phyloP scores from a whole-genome alignment of 345 rosid species.

The Populus ilicifolia region DNA sequence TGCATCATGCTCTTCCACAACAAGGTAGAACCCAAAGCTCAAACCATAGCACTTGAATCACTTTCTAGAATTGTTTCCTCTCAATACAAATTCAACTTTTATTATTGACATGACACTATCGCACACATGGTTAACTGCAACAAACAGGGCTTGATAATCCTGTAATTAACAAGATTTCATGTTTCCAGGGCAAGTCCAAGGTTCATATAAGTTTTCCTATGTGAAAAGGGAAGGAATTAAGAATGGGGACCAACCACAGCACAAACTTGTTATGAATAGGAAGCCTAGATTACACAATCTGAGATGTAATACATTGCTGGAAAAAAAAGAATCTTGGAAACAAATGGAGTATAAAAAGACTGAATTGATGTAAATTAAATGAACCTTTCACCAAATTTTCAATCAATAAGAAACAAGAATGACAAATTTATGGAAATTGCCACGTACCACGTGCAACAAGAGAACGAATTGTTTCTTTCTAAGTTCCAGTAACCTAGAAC shows the following conservation, averaged over 20 bases:
- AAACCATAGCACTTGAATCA: too few species aligned
- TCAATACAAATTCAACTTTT: too few species aligned
- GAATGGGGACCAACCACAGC: background rate
- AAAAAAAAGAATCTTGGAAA: background rate
- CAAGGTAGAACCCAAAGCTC: too few species aligned
- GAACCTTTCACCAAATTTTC: background rate
- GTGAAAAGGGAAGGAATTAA: background rate
- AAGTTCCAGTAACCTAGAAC: constrained; percentile 85
- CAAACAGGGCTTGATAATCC: background rate
- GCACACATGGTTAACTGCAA: too few species aligned
- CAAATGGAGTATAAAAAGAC: background rate
- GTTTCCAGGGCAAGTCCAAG: background rate
- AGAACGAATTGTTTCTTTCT: constrained; percentile 92
- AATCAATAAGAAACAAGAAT: background rate
- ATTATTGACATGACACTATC: too few species aligned
- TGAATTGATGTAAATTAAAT: background rate
- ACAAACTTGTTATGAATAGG: too few species aligned
- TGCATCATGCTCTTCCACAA: background rate
- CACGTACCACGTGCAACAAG: constrained; percentile 81
- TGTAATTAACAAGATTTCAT: background rate
- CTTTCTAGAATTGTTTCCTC: too few species aligned
- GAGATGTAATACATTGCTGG: background rate
- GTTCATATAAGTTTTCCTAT: background rate
- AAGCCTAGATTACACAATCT: too few species aligned
- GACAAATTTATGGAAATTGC: background rate